These are phyloP conservation scores for Xylariaceae sp. DNA, from an alignment of 2,329 filamentous ascomycete species.

Conservation along the genomic window DNA sequence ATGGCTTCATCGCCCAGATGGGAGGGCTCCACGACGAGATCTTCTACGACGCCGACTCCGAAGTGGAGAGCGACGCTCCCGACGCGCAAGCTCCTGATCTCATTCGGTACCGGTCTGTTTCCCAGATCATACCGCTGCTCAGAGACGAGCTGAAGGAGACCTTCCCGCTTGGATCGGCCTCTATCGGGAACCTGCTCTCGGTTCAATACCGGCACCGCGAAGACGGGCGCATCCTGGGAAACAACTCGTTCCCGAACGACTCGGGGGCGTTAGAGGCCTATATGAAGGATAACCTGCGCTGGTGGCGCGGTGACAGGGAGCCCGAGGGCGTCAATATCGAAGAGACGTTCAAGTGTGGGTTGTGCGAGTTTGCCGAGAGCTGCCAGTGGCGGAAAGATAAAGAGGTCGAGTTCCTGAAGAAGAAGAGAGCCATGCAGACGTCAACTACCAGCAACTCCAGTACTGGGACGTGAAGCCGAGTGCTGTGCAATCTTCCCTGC, in stretches of 20 bases:
- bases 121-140: slow-evolving; percentile 43
- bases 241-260: slow-evolving; percentile 62
- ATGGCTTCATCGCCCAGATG: slow-evolving; percentile 72
- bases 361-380: slow-evolving; percentile 73
- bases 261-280: slow-evolving; percentile 58
- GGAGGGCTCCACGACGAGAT: slow-evolving; percentile 61
- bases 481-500: too few species aligned
- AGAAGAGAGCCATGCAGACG: slow-evolving; percentile 8
- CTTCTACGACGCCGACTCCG: slow-evolving; percentile 45
- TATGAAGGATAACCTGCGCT: slow-evolving; percentile 65
- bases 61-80: slow-evolving; percentile 15
- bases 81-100: slow-evolving; percentile 29
- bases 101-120: slow-evolving; percentile 44
- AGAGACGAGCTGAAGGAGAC: slow-evolving; percentile 44
- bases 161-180: slow-evolving; percentile 44
- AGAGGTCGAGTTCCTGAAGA: slow-evolving; percentile 48
- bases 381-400: slow-evolving; percentile 74
- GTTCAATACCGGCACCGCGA: slow-evolving; percentile 50
- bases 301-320: slow-evolving; percentile 76
- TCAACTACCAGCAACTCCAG: too few species aligned
- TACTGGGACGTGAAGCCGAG: neutral
- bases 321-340: slow-evolving; percentile 73
- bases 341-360: slow-evolving; percentile 82
- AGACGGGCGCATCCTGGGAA: slow-evolving; percentile 49
- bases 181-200: slow-evolving; percentile 45